These are phyloP conservation scores for Penicillium sp. DNA, from an alignment of 2,329 filamentous ascomycete genomes.

Conservation along the genomic window DNA sequence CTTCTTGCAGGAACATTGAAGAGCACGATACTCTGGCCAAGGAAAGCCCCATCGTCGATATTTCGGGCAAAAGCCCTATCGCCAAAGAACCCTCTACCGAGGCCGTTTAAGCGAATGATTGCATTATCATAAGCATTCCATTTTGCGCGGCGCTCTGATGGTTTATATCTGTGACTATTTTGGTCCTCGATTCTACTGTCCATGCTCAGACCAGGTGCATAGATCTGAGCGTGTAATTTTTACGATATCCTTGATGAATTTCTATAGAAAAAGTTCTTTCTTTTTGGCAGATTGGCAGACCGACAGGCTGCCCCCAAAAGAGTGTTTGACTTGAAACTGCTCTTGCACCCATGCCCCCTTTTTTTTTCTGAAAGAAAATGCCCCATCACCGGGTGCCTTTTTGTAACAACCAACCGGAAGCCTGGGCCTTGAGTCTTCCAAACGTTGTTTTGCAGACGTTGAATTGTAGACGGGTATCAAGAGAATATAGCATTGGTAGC, in stretches of 20 bases:
- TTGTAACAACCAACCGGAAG: background rate
- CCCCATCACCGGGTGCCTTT: background rate
- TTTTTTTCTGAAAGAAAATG: background rate
- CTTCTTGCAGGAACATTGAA: conserved; percentile 68
- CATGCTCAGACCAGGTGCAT: conserved; percentile 11
- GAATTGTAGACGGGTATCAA: conserved; percentile 21
- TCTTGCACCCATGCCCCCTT: background rate
- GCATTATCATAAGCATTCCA: conserved; percentile 19
- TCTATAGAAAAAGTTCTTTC: conserved; percentile 19
- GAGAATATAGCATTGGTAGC: conserved; percentile 18
- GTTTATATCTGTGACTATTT: conserved; percentile 11
- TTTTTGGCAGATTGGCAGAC: conserved; percentile 7
- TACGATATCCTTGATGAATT: conserved; percentile 28
- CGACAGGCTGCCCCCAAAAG: background rate
- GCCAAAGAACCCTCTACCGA: background rate
- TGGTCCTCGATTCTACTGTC: conserved; percentile 7
- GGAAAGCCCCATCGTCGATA: conserved; percentile 33
- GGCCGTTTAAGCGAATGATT: conserved; percentile 25
- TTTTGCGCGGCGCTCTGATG: conserved; percentile 21
- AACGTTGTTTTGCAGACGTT: background rate
- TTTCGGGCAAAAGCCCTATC: background rate
- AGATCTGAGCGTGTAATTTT: conserved; percentile 20
- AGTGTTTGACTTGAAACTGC: background rate
- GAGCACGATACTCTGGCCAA: conserved; percentile 76
- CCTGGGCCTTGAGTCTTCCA: background rate